A percentile compares a stretch with the other conserved stretches of the same genome.
These are phyloP conservation scores for Quercus wislizeni DNA, from an alignment of 306 rosid species.

Conservation along the genomic window DNA sequence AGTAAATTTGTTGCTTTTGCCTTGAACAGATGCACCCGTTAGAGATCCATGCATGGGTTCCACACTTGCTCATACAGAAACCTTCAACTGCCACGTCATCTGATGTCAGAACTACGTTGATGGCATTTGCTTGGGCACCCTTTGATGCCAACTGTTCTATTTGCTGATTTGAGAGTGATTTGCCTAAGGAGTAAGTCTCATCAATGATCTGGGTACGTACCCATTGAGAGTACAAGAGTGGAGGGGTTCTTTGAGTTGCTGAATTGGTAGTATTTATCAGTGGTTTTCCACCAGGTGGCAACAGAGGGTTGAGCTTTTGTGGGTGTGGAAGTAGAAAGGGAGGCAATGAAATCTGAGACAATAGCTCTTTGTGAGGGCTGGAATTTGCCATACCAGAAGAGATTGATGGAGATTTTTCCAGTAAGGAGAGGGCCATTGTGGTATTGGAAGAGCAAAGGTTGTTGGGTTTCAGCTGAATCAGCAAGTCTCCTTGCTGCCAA, in stretches of 20 bases:
- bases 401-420: conserved; percentile 44
- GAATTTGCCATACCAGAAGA: conserved; percentile 66
- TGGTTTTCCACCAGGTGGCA: conserved; percentile 36
- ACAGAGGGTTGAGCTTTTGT: conserved; percentile 25
- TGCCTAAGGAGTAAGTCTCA: conserved; percentile 29
- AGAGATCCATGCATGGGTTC: conserved; percentile 56
- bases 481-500: too few relatives aligned
- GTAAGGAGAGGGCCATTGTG: conserved; percentile 63
- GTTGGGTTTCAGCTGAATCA: background rate
- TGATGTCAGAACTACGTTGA: conserved; percentile 37
- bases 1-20: conserved; percentile 40
- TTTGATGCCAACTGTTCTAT: conserved; percentile 24
- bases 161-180: conserved; percentile 18
- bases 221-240: conserved; percentile 16
- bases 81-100: conserved; percentile 49
- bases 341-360: conserved; percentile 41
- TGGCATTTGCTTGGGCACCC: conserved; percentile 15
- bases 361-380: conserved; percentile 45
- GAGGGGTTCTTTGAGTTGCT: background rate
- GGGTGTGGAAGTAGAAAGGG: conserved; percentile 34
- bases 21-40: background rate
- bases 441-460: conserved; percentile 37
- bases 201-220: conserved; percentile 28
- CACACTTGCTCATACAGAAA: conserved; percentile 55
- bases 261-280: conserved; percentile 29